These are phyloP conservation scores for Decorospora gaudefroyi DNA, from an alignment of 2,329 filamentous ascomycete genomes.

Conservation along the genomic window DNA sequence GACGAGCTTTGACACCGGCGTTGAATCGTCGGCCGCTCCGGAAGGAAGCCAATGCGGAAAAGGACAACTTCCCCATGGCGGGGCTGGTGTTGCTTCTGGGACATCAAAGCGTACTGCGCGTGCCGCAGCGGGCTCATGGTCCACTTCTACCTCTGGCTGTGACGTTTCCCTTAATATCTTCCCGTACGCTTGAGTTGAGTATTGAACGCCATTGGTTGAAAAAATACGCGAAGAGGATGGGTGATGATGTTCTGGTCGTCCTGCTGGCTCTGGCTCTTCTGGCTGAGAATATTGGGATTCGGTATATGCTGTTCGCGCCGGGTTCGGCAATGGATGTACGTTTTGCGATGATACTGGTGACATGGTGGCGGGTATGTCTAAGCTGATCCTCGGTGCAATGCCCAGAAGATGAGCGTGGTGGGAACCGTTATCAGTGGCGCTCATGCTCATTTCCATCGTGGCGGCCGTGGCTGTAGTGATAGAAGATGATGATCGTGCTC, in stretches of 20 bases:
- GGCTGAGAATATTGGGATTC: constrained; percentile 1
- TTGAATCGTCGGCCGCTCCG: neutral
- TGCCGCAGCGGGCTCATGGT: too few relatives aligned
- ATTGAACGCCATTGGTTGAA: neutral
- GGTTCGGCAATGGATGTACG: neutral
- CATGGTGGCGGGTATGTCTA: neutral
- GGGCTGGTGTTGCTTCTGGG: neutral
- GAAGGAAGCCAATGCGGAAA: neutral
- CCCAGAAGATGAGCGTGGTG: neutral
- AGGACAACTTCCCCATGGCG: neutral
- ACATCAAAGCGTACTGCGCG: neutral
- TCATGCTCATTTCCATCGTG: constrained; percentile 5
- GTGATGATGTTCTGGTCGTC: neutral
- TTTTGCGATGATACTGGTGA: neutral
- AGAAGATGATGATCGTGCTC: constrained; percentile 13
- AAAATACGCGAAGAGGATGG: neutral
- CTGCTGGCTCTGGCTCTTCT: neutral
- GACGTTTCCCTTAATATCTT: neutral
- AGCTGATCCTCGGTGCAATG: neutral
- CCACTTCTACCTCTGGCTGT: neutral
- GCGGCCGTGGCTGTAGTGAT: constrained; percentile 19
- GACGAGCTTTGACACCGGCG: neutral
- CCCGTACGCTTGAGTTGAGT: neutral
- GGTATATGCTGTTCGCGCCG: neutral
- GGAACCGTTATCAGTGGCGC: neutral